These are phyloP conservation scores for Diddensiella transvaalensis DNA, from an alignment of 805 yeast genomes.

Conservation along the genomic window DNA sequence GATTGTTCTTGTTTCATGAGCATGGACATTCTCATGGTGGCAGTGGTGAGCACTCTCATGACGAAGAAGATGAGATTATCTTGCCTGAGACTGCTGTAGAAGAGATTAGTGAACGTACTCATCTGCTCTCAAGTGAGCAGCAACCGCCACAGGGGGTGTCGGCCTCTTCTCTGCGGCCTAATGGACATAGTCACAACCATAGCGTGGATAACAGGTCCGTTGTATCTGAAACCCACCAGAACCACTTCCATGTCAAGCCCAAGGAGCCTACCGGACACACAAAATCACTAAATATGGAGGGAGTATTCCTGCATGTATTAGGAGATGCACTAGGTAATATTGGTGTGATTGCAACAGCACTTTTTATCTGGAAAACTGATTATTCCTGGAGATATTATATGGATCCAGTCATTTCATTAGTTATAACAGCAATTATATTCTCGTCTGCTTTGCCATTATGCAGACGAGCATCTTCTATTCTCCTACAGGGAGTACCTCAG, in stretches of 20 bases:
- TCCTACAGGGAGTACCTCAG: slow-evolving; percentile 91
- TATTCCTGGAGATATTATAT: slow-evolving; percentile 81
- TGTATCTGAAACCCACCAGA: slow-evolving; percentile 23
- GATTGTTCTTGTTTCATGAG: slow-evolving; percentile 85
- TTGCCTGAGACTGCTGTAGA: slow-evolving; percentile 49
- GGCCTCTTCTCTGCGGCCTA: too few species aligned
- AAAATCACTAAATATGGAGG: slow-evolving; percentile 92
- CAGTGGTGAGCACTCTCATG: slow-evolving; percentile 25
- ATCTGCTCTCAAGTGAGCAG: slow-evolving; percentile 29
- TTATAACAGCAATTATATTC: slow-evolving; percentile 84
- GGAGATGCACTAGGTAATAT: slow-evolving; percentile 96
- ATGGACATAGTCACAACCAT: slow-evolving; percentile 5
- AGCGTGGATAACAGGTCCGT: slow-evolving; percentile 11
- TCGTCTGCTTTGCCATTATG: slow-evolving; percentile 90
- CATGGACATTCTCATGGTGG: slow-evolving; percentile 53
- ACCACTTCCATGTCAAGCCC: slow-evolving; percentile 33
- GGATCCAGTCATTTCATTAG: slow-evolving; percentile 81
- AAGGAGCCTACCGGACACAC: slow-evolving; percentile 28
- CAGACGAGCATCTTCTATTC: slow-evolving; percentile 76
- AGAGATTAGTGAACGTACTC: slow-evolving; percentile 38
- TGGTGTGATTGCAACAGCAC: slow-evolving; percentile 86
- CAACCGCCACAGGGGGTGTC: slow-evolving; percentile 4
- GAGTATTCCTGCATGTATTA: slow-evolving; percentile 89
- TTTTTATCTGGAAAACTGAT: slow-evolving; percentile 91
- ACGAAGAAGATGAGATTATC: slow-evolving; percentile 21